Evolutionary conservation across 1,284 basidiomycete species (phyloP).

Genomic region (Leccinum subfulvum): DNA sequence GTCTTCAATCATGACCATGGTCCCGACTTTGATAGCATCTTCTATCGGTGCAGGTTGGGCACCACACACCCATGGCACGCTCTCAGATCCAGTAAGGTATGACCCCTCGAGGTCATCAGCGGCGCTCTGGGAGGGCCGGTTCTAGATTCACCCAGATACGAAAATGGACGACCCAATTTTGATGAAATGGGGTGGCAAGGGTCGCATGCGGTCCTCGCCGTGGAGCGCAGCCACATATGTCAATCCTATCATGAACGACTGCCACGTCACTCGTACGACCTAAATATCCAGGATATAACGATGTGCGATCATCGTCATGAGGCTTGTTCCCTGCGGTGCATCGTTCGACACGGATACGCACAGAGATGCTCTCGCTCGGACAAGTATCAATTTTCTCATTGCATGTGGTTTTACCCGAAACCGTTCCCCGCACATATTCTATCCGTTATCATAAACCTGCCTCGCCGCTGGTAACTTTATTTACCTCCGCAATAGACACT

Average conservation of each 20-base stretch:
- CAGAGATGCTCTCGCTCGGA: neutral
- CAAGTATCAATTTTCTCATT: neutral
- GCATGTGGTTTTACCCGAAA: neutral
- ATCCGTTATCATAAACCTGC: conserved; percentile 22
- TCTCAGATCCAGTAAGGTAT: conserved; percentile 71
- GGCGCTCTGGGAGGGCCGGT: conserved; percentile 76
- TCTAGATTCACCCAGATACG: conserved; percentile 87
- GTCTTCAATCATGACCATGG: conserved; percentile 81
- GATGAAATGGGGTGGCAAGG: conserved; percentile 38
- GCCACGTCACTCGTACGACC: conserved; percentile 7
- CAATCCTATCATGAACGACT: conserved; percentile 7
- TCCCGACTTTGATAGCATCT: conserved; percentile 82
- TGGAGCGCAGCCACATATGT: conserved; percentile 4
- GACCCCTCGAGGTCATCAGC: conserved; percentile 81
- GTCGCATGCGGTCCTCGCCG: conserved; percentile 15
- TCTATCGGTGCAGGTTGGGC: conserved; percentile 82
- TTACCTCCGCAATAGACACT: conserved; percentile 8
- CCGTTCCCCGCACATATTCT: conserved; percentile 24
- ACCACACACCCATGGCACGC: conserved; percentile 51
- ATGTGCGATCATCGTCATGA: conserved; percentile 5
- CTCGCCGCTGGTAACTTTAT: conserved; percentile 23
- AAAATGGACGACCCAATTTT: conserved; percentile 47
- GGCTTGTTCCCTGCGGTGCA: conserved; percentile 14
- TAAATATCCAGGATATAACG: conserved; percentile 15
- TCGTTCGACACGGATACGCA: conserved; percentile 1